Evolutionary conservation across 495 filamentous ascomycete species (phyloP), one percentile per base, ranked within the genome.

Genomic region (Hapsidospora chrysogenum): DNA sequence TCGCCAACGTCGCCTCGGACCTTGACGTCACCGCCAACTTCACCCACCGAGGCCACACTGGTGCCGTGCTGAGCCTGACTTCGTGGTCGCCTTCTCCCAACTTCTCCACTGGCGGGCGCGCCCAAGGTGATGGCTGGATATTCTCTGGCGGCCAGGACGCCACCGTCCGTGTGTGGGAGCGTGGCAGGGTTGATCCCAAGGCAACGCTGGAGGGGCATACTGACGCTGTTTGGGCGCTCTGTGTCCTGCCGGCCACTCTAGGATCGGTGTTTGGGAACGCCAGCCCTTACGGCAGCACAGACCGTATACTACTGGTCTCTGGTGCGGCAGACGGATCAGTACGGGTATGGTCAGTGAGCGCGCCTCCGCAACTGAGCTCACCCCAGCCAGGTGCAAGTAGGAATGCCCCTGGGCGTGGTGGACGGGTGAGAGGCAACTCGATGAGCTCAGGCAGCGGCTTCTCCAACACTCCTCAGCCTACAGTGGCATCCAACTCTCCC

Each of bases 91-190:
- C 83, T 3, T 71, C 77, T 4, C 76, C 83, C 28, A 81, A 80
- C 44, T 89, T 92, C 53, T 80, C 79, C 7, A 92, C 83, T 19
- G 85, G 85, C 14, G 86, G 85, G 7, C 72, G 85, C 37, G 78
- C 76, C 1, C 64, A 77, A 37, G 84, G 84, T 14, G 86, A 94
- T 43, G 92, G 92, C 4, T 96, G 92, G 89, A 79, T 97, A 25
- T 96, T 97, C 54, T 95, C 86, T 13, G 89, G 92, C 28, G 89
- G 89, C 3, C 84, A 93, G 48, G 89, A 97, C 52, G 74, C 85
- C 3, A 92, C 85, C 8, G 72, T 97, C 14, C 71, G 85, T 17
- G 84, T 96, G 2, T 97, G 89, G 89, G 86, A 96, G 59, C 65
- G 83, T 11, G 87, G 87, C 9, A 62, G 85, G 25, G 83, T 97